Base-by-base conservation (phyloP, 352 stramenopile species). In the Phytopythium litorale region DNA sequence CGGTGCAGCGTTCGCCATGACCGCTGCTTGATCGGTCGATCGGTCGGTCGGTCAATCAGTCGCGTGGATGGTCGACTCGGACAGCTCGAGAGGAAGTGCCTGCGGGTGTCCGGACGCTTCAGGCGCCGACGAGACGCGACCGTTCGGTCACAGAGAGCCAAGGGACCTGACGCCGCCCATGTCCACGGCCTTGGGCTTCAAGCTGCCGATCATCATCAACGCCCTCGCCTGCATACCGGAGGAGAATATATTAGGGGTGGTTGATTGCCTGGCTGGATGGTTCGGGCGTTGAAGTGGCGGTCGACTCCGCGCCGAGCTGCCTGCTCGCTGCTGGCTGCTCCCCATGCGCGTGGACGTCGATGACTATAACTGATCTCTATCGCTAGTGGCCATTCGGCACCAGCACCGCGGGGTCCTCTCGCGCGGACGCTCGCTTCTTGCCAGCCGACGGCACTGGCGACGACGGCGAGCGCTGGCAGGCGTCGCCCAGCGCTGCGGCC, bases 1-100 rank as follows among this genome's bases (percentile, higher is more conserved):
- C 32, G 81, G 80, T 30, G 82, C 81, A n/a, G 82, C 80, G 9
- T 77, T 79, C 25, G 84, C 81, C 84, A 93, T 93, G 19, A 7
- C 9, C 5, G 38, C 15, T 13, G 38, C 38, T 7, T 4, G n/a
- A 5, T 49, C 42, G 5, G 0, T 15, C 19, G n/a, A 25, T 49
- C 42, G 4, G 19, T 21, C 42, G n/a, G 6, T 49, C 42, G 5
- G 0, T 15, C 19, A 8, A 15, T 49, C 42, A 5, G 42, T 11
- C 42, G 19, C 19, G 3, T n/a, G 7, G 5, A 2, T 48, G 15
- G 16, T 49, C 18, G 19, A 15, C 35, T 40, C 16, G 35, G 8
- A 1, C 35, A 40, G 35, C 35, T 40, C 6, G 35, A 40, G 35
- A 40, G 28, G 28, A 32, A 32, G 28, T 32, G 28, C 28, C 28